Evolutionary conservation across 305 asterid genomes (phyloP), one percentile per base, ranked within the genome.

Genomic region (Fraxinus ornus): DNA sequence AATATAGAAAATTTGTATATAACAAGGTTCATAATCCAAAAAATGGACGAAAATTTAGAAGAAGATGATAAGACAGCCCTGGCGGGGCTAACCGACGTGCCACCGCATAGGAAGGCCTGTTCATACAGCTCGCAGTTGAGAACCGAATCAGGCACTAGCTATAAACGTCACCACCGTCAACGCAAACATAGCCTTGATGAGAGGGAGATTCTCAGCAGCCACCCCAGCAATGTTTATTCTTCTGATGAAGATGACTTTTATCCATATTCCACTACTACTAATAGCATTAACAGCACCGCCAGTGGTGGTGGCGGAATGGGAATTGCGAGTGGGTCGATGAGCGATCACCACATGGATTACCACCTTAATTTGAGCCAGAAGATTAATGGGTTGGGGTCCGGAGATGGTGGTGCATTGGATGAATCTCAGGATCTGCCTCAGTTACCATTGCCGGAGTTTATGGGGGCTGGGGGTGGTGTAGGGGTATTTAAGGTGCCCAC

Each of bases 101-200:
- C 95, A 49, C 94, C 94, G 37, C 90, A 82, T 37, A 89, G 91
- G 82, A 93, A 94, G 60, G 85, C 88, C 0, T 91, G 91, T 19
- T 93, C 95, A 0, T 91, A 93, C 84, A 92, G 99, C 94, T 97
- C 94, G 21, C 97, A 94, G 83, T 86, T 95, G 8, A 84, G 99
- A 3, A 85, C 95, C 3, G 88, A 83, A 88, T 93, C 99, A 26
- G 97, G 90, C 12, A 91, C 94, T 22, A 90, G 89, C 83, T 86
- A 86, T 87, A 90, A 89, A 87, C 92, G 90, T 66, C 91, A 87
- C 10, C 92, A 91, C 80, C 89, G 89, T 77, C 83, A 89, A 39
- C 93, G 99, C 30, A 95, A 95, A 24, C 99, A 94, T 82, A 95
- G 97, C 89, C 97, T 95, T 73, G 99, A 95, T 78, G 99, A 92